Percentiles rank a stretch among this genome's conserved stretches.
Evolutionary conservation across 1,139 yeast species (phyloP).

Genomic region (Kurtzmaniella quercitrusa): DNA sequence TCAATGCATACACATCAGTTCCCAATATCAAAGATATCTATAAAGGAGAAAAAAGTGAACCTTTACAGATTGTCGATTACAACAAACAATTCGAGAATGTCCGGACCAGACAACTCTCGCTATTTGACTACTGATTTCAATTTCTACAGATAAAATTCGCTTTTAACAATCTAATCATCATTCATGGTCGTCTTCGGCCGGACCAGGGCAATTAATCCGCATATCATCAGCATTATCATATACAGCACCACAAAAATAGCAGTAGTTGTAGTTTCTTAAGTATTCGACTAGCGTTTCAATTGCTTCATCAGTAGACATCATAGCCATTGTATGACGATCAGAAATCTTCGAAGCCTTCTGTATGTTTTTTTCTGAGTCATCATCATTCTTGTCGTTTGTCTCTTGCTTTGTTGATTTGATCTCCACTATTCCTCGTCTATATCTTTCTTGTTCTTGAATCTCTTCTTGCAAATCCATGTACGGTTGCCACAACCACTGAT

Average conservation of each 20-base stretch:
- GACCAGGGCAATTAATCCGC: slow-evolving; percentile 22
- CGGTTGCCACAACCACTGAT: slow-evolving; percentile 24
- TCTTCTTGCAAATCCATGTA: slow-evolving; percentile 12
- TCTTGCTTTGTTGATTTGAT: slow-evolving; percentile 3
- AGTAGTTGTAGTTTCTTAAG: slow-evolving; percentile 22
- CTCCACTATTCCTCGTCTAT: not conserved
- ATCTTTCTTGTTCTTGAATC: slow-evolving; percentile 2
- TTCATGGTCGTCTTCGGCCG: slow-evolving; percentile 8
- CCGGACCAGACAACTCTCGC: slow-evolving; percentile 14
- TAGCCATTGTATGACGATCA: not conserved
- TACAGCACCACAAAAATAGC: slow-evolving; percentile 28
- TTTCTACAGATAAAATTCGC: too few relatives aligned
- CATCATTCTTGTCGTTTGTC: not conserved
- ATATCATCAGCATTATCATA: slow-evolving; percentile 17
- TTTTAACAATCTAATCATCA: too few relatives aligned
- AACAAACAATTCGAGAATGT: slow-evolving; percentile 14
- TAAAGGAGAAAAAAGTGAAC: slow-evolving; percentile 2
- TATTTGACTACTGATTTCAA: not conserved
- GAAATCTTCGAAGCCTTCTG: not conserved
- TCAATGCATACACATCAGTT: not conserved
- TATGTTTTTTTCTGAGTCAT: not conserved
- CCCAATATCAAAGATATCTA: slow-evolving; percentile 2
- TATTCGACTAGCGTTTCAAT: slow-evolving; percentile 10
- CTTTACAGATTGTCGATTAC: not conserved
- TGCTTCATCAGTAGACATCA: not conserved